Conservation (phyloP, 2,329 filamentous ascomycete species). For the Sporothrix curviconia region DNA sequence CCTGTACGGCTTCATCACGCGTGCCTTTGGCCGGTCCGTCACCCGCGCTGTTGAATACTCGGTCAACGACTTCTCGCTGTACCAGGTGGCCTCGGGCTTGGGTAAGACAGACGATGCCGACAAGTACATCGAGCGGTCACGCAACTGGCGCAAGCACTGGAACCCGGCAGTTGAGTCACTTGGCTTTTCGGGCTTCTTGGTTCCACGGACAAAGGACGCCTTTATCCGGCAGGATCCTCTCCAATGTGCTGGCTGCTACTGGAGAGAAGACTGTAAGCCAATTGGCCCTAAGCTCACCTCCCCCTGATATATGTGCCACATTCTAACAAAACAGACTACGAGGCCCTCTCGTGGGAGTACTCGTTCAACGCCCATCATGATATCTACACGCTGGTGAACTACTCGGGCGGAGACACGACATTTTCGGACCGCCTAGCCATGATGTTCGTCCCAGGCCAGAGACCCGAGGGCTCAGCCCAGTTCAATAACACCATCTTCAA, state of each 20-base stretch:
- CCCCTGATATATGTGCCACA: neutral
- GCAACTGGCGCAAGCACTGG: constrained; percentile 69
- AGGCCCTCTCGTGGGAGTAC: constrained; percentile 59
- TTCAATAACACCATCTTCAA: constrained; percentile 42
- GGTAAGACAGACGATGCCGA: constrained; percentile 39
- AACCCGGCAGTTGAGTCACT: constrained; percentile 51
- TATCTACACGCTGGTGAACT: constrained; percentile 45
- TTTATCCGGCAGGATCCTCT: constrained; percentile 42
- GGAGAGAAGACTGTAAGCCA: constrained; percentile 41
- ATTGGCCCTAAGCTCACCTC: neutral
- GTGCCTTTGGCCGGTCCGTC: constrained; percentile 53
- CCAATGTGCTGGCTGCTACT: constrained; percentile 58
- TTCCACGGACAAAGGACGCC: constrained; percentile 46
- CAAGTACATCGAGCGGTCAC: constrained; percentile 56
- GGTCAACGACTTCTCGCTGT: constrained; percentile 59
- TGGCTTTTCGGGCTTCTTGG: constrained; percentile 59
- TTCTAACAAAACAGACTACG: constrained; percentile 35
- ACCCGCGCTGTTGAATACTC: constrained; percentile 59
- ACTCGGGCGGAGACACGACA: constrained; percentile 39
- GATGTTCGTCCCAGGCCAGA: constrained; percentile 48
- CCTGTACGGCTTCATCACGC: constrained; percentile 57
- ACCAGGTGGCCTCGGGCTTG: constrained; percentile 57
- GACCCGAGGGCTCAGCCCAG: constrained; percentile 31
- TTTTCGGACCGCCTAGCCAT: constrained; percentile 55
- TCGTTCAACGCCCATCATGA: constrained; percentile 65